phyloP scores from a whole-genome alignment of 805 yeast species.

The Candida tallmaniae region DNA sequence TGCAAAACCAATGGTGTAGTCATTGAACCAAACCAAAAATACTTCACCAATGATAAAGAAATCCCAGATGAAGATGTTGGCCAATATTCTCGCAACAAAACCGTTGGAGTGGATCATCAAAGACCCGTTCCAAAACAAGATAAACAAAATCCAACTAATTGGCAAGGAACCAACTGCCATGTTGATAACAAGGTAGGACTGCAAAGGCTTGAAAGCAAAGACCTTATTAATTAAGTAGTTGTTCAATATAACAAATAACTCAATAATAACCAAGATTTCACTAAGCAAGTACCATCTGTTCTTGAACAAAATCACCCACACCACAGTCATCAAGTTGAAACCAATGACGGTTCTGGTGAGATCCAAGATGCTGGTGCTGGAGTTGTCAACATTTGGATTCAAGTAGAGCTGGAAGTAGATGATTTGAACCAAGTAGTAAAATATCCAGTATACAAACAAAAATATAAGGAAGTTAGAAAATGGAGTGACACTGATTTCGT shows the following conservation, averaged over 20 bases:
- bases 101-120: constrained; percentile 59
- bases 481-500: constrained; percentile 61
- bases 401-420: constrained; percentile 31
- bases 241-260: constrained; percentile 54
- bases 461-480: constrained; percentile 56
- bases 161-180: constrained; percentile 67
- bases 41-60: constrained; percentile 61
- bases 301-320: constrained; percentile 63
- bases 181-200: constrained; percentile 57
- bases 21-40: constrained; percentile 55
- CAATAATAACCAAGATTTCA: constrained; percentile 54
- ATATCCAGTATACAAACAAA: constrained; percentile 53
- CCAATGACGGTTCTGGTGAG: constrained; percentile 47
- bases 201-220: constrained; percentile 46
- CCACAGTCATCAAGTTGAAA: constrained; percentile 55
- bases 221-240: constrained; percentile 60
- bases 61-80: constrained; percentile 76
- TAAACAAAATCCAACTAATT: constrained; percentile 67
- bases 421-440: constrained; percentile 50
- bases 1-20: constrained; percentile 65
- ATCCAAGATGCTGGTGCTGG: constrained; percentile 9
- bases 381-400: constrained; percentile 12
- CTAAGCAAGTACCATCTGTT: constrained; percentile 53
- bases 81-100: constrained; percentile 60
- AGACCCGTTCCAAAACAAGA: constrained; percentile 83